phyloP scores from a whole-genome alignment of 2,329 filamentous ascomycete species.

The Fusarium goolgardi region DNA sequence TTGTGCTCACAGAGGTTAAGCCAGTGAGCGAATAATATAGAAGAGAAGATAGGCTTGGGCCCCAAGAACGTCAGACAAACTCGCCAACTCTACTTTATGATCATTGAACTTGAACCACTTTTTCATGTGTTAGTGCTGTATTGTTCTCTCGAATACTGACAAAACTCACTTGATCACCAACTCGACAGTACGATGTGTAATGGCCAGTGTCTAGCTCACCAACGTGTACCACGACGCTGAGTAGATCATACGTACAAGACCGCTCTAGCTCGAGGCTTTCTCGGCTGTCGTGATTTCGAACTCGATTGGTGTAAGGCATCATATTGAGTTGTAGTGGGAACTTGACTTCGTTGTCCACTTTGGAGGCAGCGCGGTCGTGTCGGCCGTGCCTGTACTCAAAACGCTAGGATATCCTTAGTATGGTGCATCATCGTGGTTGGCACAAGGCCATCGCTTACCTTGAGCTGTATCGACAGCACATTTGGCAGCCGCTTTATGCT shows the following conservation, averaged over 20 bases:
- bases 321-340: slow-evolving; percentile 92
- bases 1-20: slow-evolving; percentile 48
- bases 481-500: slow-evolving; percentile 88
- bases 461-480: slow-evolving; percentile 90
- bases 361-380: slow-evolving; percentile 78
- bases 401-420: slow-evolving; percentile 54
- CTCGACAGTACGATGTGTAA: slow-evolving; percentile 88
- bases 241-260: slow-evolving; percentile 84
- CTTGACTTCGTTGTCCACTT: slow-evolving; percentile 86
- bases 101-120: slow-evolving; percentile 98
- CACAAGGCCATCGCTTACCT: slow-evolving; percentile 65
- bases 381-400: slow-evolving; percentile 79
- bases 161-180: slow-evolving; percentile 72
- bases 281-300: slow-evolving; percentile 61
- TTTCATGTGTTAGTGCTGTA: slow-evolving; percentile 27
- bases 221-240: slow-evolving; percentile 91
- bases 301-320: slow-evolving; percentile 84
- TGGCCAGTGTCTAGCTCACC: slow-evolving; percentile 94
- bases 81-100: slow-evolving; percentile 87
- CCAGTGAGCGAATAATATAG: slow-evolving; percentile 76
- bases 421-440: background rate
- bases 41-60: slow-evolving; percentile 93
- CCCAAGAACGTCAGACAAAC: slow-evolving; percentile 84
- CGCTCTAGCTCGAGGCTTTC: slow-evolving; percentile 69
- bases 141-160: background rate